These are phyloP conservation scores for Colletotrichum siamense DNA, from an alignment of 2,329 filamentous ascomycete species.

Conservation along the genomic window DNA sequence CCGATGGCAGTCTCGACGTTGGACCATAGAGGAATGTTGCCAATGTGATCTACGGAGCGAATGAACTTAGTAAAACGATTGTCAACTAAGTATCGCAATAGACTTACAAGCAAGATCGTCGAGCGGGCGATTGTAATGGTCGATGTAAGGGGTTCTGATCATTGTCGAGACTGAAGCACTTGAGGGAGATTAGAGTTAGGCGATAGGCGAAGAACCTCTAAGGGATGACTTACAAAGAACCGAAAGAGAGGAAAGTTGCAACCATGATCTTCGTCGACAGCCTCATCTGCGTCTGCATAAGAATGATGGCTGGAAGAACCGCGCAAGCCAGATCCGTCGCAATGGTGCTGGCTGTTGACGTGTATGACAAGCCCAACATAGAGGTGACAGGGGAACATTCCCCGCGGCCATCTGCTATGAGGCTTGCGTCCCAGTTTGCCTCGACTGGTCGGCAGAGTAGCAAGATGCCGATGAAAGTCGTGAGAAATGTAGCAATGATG, in stretches of 20 bases:
- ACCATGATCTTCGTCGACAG: slow-evolving; percentile 23
- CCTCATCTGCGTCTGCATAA: slow-evolving; percentile 37
- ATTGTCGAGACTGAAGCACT: slow-evolving; percentile 28
- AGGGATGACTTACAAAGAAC: slow-evolving; percentile 24
- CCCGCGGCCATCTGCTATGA: slow-evolving; percentile 28
- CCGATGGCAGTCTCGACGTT: slow-evolving; percentile 25
- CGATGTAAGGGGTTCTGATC: slow-evolving; percentile 25
- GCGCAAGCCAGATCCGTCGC: slow-evolving; percentile 35
- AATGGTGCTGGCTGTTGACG: slow-evolving; percentile 35
- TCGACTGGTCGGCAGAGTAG: slow-evolving; percentile 25
- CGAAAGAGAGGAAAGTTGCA: slow-evolving; percentile 23
- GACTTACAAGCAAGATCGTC: slow-evolving; percentile 25
- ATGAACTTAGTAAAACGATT: background rate
- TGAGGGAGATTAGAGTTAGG: background rate
- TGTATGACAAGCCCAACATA: slow-evolving; percentile 29
- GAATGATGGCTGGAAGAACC: slow-evolving; percentile 33
- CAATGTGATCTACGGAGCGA: slow-evolving; percentile 23
- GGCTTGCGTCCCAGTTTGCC: slow-evolving; percentile 29
- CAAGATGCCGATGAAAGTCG: slow-evolving; percentile 33
- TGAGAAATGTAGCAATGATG: slow-evolving; percentile 29
- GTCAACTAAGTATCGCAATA: accelerated
- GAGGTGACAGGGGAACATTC: slow-evolving; percentile 21
- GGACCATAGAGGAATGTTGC: slow-evolving; percentile 22
- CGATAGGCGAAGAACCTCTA: background rate
- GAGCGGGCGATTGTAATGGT: slow-evolving; percentile 21